Evolutionary conservation across 176 grass and related monocot species (phyloP), one percentile per base, ranked within the genome.

Genomic region (Ampelocalamus luodianensis): DNA sequence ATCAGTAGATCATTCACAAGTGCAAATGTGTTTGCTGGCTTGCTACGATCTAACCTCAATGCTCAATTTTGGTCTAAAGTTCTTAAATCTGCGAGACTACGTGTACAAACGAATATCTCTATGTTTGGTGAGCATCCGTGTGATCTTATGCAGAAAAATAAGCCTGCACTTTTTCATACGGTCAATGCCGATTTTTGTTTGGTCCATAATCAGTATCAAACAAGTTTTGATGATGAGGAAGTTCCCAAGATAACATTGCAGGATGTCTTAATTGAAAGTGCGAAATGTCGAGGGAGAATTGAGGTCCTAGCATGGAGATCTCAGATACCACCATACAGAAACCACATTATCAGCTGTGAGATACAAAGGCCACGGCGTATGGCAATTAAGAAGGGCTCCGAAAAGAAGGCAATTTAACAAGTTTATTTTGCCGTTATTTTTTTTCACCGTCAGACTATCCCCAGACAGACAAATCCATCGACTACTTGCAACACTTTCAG

Each of bases 221-320:
- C 23, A 34, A 51, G 14, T 20, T 45, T 34, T 10, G 46, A 49
- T 73, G 17, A 49, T 26, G 49, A 18, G 26, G 2, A 73, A 73
- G 15, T 54, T 53, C 48, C 72, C 14, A 74, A n/a, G n/a, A n/a
- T n/a, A n/a, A n/a, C n/a, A n/a, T n/a, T n/a, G n/a, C n/a, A n/a
- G n/a, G n/a, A n/a, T n/a, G n/a, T n/a, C n/a, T n/a, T n/a, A n/a
- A n/a, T n/a, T n/a, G n/a, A n/a, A n/a, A n/a, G n/a, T n/a, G n/a
- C n/a, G n/a, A n/a, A 73, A 34, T 51, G 24, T 51, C 23, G 8
- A 74, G 46, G 71, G 23, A 50, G 24, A 51, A 49, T 26, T 73
- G 71, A 73, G 24, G 45, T 73, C 42, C 15, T 73, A 4, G 43
- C 24, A 48, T 54, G 46, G 71, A 74, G 27, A 54, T 74, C 71